Base-by-base conservation (phyloP, 331 rosid genomes). In the Stylosanthes scabra region DNA sequence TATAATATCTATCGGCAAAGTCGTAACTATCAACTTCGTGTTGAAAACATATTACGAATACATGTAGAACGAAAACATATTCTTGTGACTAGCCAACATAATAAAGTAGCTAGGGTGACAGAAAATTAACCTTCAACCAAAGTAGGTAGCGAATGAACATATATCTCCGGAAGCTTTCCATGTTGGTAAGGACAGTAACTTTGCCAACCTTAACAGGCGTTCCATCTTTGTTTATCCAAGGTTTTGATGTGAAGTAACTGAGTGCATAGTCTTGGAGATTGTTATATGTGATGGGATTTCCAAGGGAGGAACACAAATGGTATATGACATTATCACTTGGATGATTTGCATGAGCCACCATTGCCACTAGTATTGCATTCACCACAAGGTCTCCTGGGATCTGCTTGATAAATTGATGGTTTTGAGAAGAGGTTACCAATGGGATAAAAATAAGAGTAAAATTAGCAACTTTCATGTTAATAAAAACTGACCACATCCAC, bases 331-430 rank as follows among this genome's bases (percentile, higher is more conserved):
- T 34, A 4, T 78, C 70, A 66, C 72, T 70, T 39, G 74, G 80
- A 2, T 86, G 69, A 45, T 87, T 69, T 37, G 92, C 92, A 73
- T 86, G 92, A 62, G 84, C 89, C 37, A 70, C 83, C 86, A 89
- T 89, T 0, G 92, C 83, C 16, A 79, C 93, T 9, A 91, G 66
- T 6, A 87, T 87, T 12, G 98, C 79, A 78, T 91, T 93, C 74
- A 93, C 97, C 77, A 89, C 98, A 82, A 89, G 68, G 42, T 91
- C 98, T 1, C 92, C 98, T 3, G 97, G 98, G 20, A 91, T 81
- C 98, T 93, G 86, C 51, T 20, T 20, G 25, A 20, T 0, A 0
- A 20, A 20, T 20, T 20, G 25, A 20, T 20, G 25, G 25, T 20
- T 20, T 20, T 20, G 25, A 20, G 25, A 20, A 20, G 1, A 20